phyloP scores from a whole-genome alignment of 257 asterid genomes.

The Rehmannia glutinosa region DNA sequence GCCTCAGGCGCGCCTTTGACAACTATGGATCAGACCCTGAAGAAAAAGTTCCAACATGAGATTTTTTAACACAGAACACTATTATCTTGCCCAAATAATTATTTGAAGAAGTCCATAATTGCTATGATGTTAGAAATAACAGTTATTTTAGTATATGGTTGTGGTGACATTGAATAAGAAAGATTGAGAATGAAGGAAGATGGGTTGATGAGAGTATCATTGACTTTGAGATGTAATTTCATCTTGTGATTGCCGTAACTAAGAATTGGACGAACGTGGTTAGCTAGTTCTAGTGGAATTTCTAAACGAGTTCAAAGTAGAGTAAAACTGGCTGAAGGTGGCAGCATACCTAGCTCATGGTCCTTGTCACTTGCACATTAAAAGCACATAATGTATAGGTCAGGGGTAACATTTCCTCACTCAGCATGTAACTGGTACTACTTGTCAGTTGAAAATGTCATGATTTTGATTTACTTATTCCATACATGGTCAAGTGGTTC shows the following conservation, averaged over 20 bases:
- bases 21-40: neutral
- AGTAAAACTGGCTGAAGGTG: too few species aligned
- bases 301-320: too few species aligned
- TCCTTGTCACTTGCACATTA: too few species aligned
- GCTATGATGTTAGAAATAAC: neutral
- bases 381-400: too few species aligned
- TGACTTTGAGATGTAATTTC: neutral
- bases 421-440: too few species aligned
- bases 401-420: too few species aligned
- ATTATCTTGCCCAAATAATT: neutral
- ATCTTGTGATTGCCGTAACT: neutral
- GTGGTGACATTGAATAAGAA: neutral
- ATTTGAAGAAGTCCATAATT: neutral
- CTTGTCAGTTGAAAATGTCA: too few species aligned
- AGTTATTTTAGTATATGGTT: neutral
- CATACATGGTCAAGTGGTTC: too few species aligned
- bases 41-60: too few species aligned
- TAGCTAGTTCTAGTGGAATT: neutral
- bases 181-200: neutral
- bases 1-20: too few species aligned
- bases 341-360: too few species aligned
- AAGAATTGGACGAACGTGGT: neutral
- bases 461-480: too few species aligned
- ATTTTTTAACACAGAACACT: neutral
- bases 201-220: neutral